These are phyloP conservation scores for Cyberlindnera sargentensis DNA, from an alignment of 805 yeast genomes.

Conservation along the genomic window DNA sequence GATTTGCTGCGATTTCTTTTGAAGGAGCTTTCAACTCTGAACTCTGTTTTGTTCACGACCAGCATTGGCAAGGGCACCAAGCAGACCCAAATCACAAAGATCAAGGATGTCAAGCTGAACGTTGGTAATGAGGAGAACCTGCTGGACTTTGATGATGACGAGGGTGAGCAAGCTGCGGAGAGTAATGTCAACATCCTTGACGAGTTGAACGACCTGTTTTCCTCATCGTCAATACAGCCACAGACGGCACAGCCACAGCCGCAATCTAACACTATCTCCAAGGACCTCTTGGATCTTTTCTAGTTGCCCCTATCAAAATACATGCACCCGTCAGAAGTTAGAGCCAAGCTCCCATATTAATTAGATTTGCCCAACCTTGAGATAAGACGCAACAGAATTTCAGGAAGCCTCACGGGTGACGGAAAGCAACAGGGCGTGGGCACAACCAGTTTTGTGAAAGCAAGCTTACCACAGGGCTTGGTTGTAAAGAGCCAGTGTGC, in stretches of 20 bases:
- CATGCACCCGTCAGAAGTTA: not conserved
- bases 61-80: conserved; percentile 35
- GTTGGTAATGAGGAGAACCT: conserved; percentile 84
- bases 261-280: conserved; percentile 1
- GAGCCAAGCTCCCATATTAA: too few species aligned
- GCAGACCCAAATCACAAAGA: conserved; percentile 40
- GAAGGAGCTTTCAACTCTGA: conserved; percentile 71
- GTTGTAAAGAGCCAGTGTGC: too few species aligned
- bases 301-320: not conserved
- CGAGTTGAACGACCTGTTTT: conserved; percentile 69
- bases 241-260: not conserved
- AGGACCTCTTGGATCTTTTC: conserved; percentile 19
- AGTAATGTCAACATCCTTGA: conserved; percentile 44
- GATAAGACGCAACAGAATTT: too few species aligned
- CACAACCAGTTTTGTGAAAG: too few species aligned
- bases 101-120: conserved; percentile 70
- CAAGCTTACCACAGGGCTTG: too few species aligned
- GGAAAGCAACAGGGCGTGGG: too few species aligned
- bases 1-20: conserved; percentile 60
- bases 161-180: conserved; percentile 8
- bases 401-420: too few species aligned
- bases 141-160: conserved; percentile 75
- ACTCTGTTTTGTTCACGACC: conserved; percentile 88
- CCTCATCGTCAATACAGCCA: conserved; percentile 31
- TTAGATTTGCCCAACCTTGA: too few species aligned